Base-by-base conservation (phyloP, 176 grass and related monocot species). In the Elymus sibiricus region DNA sequence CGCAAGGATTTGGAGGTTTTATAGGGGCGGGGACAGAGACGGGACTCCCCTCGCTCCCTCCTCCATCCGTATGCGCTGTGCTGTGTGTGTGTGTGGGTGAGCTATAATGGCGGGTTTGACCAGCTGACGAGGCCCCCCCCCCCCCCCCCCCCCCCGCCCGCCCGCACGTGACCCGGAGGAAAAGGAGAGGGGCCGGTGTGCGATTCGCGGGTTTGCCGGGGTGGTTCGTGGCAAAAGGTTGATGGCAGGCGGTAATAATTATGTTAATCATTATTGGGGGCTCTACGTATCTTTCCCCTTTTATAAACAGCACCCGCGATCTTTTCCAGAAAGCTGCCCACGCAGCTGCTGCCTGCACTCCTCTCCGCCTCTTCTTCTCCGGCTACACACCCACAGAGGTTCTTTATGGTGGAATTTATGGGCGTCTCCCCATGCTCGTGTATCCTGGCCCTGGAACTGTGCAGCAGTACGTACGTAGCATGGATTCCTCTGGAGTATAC, bases 71-170 rank as follows among this genome's bases (percentile, higher is more conserved):
- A 34, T 34, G 32, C 32, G 32, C 4, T 34, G 32, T 34, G 29
- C 29, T 29, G 58, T 60, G 70, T 44, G 2, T 71, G 35, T 35
- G 82, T 86, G 70, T 76, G 77, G 71, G 82, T 76, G 74, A 53
- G 74, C 42, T 75, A 81, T 82, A 86, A 94, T 86, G 85, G 81
- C 79, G 89, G 42, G 46, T 94, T 97, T 94, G 94, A 97, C 92
- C 87, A 29, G 79, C 76, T 88, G 87, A 86, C 89, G 75, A 76
- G 53, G 37, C 68, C 21, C 21, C 65, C n/a, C n/a, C n/a, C n/a
- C n/a, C n/a, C n/a, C n/a, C n/a, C n/a, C n/a, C n/a, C n/a, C 29
- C 2, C 29, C 29, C 29, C 29, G 66, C 39, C 3, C 46, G 16
- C 51, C 72, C 86, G 75, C 87, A 90, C 94, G 90, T 92, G 91